Evolutionary conservation across 2,329 filamentous ascomycete genomes (phyloP), one percentile per base, ranked within the genome.

Genomic region (Trichoderma gracile): DNA sequence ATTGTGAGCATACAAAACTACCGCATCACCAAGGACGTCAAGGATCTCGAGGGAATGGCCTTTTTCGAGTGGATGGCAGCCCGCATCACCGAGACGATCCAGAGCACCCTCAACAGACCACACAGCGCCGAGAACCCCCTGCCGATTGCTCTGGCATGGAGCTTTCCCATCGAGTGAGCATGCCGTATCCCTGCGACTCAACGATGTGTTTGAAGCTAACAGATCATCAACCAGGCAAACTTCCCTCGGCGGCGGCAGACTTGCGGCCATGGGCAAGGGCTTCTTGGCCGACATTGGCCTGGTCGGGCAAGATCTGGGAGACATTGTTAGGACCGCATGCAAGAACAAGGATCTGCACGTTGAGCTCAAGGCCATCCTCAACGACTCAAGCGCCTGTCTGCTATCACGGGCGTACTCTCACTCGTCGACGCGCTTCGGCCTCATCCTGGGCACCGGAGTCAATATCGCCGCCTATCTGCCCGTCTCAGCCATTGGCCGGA

Each of bases 31-130:
- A 79, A 78, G 30, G 75, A 80, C 21, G 77, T 88, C 60, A 88
- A 86, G 74, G 76, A 78, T 64, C 78, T 89, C 1, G 78, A 82
- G 66, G 87, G 87, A 17, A 81, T 82, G 69, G 78, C 75, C 0
- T 89, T 90, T 71, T 90, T 90, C 68, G 81, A 87, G 72, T 90
- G 88, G 88, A 87, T 90, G 82, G 87, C 86, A 0, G 78, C 79
- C 47, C 82, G 80, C 67, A 87, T 89, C 69, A 73, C 78, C 58
- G 82, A 88, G 55, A 86, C 85, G 1, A 75, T 89, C 12, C 74
- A 77, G 7, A 77, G 77, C 49, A 81, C 80, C 19, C 70, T 78
- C 23, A 75, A 78, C 50, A 73, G 75, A 3, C 74, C 73, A 23
- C 73, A 77, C 64, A 73, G 69, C 49, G 71, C 74, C 5, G 76